Conservation (phyloP, 345 rosid species). For the Gossypium australe region DNA sequence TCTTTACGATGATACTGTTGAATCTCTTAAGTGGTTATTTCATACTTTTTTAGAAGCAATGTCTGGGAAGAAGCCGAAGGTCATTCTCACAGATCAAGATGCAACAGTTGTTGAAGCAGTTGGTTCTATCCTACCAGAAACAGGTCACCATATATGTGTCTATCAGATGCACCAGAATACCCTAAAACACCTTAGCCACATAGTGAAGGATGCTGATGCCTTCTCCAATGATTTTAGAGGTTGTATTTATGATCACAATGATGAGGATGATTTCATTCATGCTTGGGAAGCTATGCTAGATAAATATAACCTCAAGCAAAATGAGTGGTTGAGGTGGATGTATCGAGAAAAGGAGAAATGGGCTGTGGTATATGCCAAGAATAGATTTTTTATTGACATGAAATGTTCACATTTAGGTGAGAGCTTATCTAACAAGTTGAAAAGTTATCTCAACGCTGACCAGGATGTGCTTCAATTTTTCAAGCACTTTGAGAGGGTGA, state of each 20-base stretch:
- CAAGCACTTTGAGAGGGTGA: constrained; percentile 23
- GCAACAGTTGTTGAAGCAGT: constrained; percentile 31
- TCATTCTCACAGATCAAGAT: constrained; percentile 37
- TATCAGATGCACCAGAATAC: constrained; percentile 41
- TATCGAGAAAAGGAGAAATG: constrained; percentile 31
- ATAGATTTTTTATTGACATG: constrained; percentile 20
- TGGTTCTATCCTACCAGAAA: constrained; percentile 27
- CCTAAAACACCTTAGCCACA: constrained; percentile 25
- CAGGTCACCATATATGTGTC: constrained; percentile 19
- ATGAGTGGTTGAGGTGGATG: constrained; percentile 32
- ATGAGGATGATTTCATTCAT: constrained; percentile 28
- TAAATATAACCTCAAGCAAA: constrained; percentile 25
- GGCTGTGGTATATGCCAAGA: constrained; percentile 23
- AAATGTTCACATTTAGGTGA: constrained; percentile 22
- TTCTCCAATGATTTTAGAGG: constrained; percentile 24
- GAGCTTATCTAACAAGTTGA: constrained; percentile 25
- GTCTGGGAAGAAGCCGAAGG: constrained; percentile 37
- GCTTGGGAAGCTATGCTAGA: constrained; percentile 29
- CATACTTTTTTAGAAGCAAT: constrained; percentile 26
- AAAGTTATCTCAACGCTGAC: constrained; percentile 16
- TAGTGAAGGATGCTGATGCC: constrained; percentile 11
- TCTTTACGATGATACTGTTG: constrained; percentile 31
- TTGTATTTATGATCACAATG: constrained; percentile 25
- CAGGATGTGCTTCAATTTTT: constrained; percentile 24
- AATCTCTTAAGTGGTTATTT: constrained; percentile 33